Percentiles rank a stretch among this genome's conserved stretches.
These are phyloP conservation scores for Discostella pseudostelligera DNA, from an alignment of 108 stramenopile species.

Conservation along the genomic window DNA sequence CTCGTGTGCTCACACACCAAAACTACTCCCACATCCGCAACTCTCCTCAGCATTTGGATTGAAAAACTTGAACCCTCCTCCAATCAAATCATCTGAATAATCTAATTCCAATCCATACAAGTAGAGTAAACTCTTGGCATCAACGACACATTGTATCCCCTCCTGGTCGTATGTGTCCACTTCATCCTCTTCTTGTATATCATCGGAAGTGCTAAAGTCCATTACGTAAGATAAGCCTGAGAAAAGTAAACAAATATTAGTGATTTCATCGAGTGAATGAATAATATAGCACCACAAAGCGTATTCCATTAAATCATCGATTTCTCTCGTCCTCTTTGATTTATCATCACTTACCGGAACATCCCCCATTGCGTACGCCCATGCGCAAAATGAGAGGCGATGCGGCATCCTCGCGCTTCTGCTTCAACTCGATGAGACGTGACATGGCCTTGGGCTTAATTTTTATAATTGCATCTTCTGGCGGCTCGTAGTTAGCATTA, in stretches of 20 bases:
- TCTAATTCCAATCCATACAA: conserved; percentile 95
- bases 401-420: conserved; percentile 49
- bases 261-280: too few relatives aligned
- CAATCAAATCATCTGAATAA: conserved; percentile 94
- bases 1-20: conserved; percentile 72
- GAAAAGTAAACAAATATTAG: too few relatives aligned
- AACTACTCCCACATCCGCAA: conserved; percentile 94
- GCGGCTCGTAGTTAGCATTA: conserved; percentile 45
- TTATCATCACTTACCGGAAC: too few relatives aligned
- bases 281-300: too few relatives aligned
- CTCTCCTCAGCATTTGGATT: conserved; percentile 97
- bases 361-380: conserved; percentile 96
- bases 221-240: conserved; percentile 93
- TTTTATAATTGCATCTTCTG: conserved; percentile 73
- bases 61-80: conserved; percentile 94
- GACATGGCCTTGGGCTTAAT: conserved; percentile 83
- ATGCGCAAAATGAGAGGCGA: conserved; percentile 75
- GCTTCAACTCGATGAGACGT: conserved; percentile 74
- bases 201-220: conserved; percentile 84
- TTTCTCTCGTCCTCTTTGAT: too few relatives aligned
- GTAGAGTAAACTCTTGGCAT: conserved; percentile 92
- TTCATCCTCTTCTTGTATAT: conserved; percentile 81
- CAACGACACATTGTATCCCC: conserved; percentile 88
- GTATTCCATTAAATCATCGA: too few relatives aligned
- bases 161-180: conserved; percentile 67